Percentiles rank a stretch among this genome's conserved stretches.
phyloP scores from a whole-genome alignment of 1,284 basidiomycete species.

The Cryptococcus jaspeensis region DNA sequence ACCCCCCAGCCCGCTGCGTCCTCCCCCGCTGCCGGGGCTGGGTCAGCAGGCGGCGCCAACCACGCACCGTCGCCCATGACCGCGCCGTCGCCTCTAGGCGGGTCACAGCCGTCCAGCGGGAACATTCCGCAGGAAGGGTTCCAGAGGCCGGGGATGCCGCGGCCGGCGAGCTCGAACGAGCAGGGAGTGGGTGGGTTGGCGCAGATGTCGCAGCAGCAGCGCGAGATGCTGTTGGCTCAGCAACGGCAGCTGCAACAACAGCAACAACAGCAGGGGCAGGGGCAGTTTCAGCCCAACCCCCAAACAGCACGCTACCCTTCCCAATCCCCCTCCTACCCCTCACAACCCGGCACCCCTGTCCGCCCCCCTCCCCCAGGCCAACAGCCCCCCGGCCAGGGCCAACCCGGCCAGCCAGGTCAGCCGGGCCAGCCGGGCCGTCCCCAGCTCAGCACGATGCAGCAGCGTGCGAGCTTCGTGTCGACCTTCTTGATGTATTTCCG shows the following conservation, averaged over 20 bases:
- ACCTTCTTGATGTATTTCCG: constrained; percentile 33
- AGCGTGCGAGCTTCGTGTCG: constrained; percentile 30
- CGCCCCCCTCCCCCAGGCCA: constrained; percentile 4
- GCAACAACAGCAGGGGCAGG: constrained; percentile 3
- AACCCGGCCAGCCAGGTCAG: constrained; percentile 2
- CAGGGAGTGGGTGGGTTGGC: not conserved
- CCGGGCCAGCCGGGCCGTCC: constrained; percentile 4
- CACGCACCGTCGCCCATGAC: constrained; percentile 14
- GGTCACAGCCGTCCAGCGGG: not conserved
- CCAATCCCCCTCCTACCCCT: constrained; percentile 1
- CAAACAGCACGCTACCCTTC: constrained; percentile 7
- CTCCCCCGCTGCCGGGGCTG: not conserved
- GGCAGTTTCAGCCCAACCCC: constrained; percentile 16
- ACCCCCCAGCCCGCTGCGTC: not conserved
- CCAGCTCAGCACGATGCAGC: constrained; percentile 16
- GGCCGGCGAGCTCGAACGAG: not conserved
- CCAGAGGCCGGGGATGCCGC: not conserved
- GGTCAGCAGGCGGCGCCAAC: constrained; percentile 1
- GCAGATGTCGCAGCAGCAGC: constrained; percentile 19
- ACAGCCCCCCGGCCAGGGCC: not conserved
- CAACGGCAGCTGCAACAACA: not conserved
- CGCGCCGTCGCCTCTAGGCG: too few species aligned
- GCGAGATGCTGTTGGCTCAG: not conserved
- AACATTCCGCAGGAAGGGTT: not conserved
- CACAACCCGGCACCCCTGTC: constrained; percentile 1